phyloP scores from a whole-genome alignment of 257 asterid genomes.

The Cordia subcordata region DNA sequence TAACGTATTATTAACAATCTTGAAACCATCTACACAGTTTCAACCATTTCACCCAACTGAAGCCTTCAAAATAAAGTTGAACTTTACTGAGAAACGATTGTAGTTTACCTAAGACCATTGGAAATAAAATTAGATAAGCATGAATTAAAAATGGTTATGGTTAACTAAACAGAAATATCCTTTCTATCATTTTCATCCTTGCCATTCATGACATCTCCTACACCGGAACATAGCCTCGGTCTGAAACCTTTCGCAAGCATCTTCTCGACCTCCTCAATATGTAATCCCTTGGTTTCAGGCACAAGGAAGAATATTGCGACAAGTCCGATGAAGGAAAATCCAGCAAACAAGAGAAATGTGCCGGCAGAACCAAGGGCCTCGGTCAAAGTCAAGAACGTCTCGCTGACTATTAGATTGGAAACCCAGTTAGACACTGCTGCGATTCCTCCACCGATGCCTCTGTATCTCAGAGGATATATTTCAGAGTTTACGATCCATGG shows the following conservation, averaged over 20 bases:
- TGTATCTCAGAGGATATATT: conserved; percentile 60
- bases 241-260: conserved; percentile 65
- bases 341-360: conserved; percentile 73
- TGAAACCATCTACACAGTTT: too few relatives aligned
- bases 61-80: too few relatives aligned
- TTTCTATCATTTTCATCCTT: conserved; percentile 3
- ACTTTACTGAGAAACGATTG: too few relatives aligned
- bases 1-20: too few relatives aligned
- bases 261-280: conserved; percentile 69
- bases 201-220: neutral
- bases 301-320: conserved; percentile 55
- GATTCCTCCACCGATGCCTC: conserved; percentile 80
- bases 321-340: conserved; percentile 49
- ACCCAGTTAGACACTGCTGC: conserved; percentile 84
- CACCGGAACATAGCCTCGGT: conserved; percentile 25
- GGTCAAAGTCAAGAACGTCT: conserved; percentile 63
- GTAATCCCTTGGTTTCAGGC: conserved; percentile 85
- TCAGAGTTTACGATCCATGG: conserved; percentile 89
- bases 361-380: conserved; percentile 57
- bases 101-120: too few relatives aligned
- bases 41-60: too few relatives aligned
- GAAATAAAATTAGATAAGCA: too few relatives aligned
- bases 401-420: conserved; percentile 65
- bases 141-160: neutral
- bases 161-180: neutral